Percentiles rank a stretch among this genome's conserved stretches.
These are phyloP conservation scores for Cephaloascus fragrans DNA, from an alignment of 805 yeast species.

Conservation along the genomic window DNA sequence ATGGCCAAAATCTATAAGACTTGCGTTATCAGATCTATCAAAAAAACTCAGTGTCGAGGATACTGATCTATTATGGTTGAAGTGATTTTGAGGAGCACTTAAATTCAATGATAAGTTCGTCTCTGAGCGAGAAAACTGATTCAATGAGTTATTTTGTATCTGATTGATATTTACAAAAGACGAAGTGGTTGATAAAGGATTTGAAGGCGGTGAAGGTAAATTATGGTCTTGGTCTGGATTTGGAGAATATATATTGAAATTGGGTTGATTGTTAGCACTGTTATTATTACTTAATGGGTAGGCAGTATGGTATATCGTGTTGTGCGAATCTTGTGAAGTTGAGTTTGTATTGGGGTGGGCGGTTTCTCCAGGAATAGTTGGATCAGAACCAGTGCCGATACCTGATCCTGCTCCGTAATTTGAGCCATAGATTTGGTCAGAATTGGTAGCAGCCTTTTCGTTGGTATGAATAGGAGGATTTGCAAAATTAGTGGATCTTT, in stretches of 20 bases:
- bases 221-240: neutral
- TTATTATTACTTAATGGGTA: neutral
- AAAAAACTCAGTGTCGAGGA: constrained; percentile 26
- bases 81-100: constrained; percentile 4
- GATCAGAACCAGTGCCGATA: too few species aligned
- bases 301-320: neutral
- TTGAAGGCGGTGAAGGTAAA: constrained; percentile 15
- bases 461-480: too few species aligned
- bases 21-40: constrained; percentile 19
- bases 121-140: neutral
- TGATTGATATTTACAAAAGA: constrained; percentile 24
- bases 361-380: neutral
- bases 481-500: too few species aligned
- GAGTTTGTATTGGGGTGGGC: neutral
- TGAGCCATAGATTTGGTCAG: too few species aligned
- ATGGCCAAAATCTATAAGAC: constrained; percentile 42
- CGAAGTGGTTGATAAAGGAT: constrained; percentile 21
- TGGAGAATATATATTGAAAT: neutral
- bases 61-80: constrained; percentile 22
- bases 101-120: neutral
- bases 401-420: too few species aligned
- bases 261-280: neutral
- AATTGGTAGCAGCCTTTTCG: too few species aligned
- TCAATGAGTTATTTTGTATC: constrained; percentile 1
- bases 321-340: neutral